Evolutionary conservation across 208 protist species (phyloP), one percentile per base, ranked within the genome.

Genomic region (Trypanosoma avium): DNA sequence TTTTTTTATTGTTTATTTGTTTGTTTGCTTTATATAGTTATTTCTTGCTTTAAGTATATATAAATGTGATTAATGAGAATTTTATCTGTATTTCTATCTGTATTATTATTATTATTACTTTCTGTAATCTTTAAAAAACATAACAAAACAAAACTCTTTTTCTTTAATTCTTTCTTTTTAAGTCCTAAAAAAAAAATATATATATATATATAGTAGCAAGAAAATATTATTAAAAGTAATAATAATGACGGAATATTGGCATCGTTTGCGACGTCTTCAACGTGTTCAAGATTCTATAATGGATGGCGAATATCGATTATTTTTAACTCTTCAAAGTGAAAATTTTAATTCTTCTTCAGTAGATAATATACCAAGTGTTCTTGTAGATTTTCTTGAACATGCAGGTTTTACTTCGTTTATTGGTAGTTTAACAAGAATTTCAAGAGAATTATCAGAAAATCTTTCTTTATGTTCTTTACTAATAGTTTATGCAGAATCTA

Each of bases 371-470:
- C 45, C 13, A 21, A 8, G 8, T 49, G 5, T 49, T 17, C 45
- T 49, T 49, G 45, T n/a, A 15, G 45, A 49, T 49, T 49, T 49
- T 49, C n/a, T 49, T 19, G 45, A 49, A 49, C 45, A 24, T 49
- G 45, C 45, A 49, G 45, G 45, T 19, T 49, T 49, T 49, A 49
- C 13, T 19, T 27, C 6, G 4, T 27, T 49, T 49, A 19, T 6
- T 49, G 21, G 45, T 5, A n/a, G 21, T 49, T 49, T 49, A 6
- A 24, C 21, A 24, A 24, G n/a, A 27, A 27, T 17, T 49, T 49
- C 45, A 27, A 49, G 5, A 17, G 8, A 27, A 27, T 49, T 49
- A 8, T 24, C 45, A 49, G 21, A 24, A 27, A 24, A 24, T 5
- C 15, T 24, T 8, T n/a, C 8, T 5, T 49, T 15, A 15, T 49